Conservation (phyloP, 768 basidiomycete species). For the Trametes gibbosa region DNA sequence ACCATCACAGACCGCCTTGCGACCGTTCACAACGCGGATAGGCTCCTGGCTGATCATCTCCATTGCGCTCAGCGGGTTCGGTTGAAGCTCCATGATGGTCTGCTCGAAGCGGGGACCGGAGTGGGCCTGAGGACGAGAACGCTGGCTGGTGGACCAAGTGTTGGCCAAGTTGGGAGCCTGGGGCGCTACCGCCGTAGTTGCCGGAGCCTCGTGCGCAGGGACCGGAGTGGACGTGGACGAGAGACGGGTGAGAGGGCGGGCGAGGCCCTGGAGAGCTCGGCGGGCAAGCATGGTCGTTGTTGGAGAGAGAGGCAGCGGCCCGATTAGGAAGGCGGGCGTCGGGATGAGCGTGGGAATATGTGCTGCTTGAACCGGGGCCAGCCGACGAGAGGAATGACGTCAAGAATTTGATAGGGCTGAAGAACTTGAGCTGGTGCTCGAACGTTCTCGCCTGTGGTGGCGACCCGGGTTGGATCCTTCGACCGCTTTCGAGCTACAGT, state of each 20-base stretch:
- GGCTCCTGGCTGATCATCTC: slow-evolving; percentile 85
- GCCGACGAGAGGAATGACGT: slow-evolving; percentile 8
- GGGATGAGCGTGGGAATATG: slow-evolving; percentile 19
- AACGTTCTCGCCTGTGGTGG: slow-evolving; percentile 17
- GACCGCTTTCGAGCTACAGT: neutral
- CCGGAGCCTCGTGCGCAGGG: slow-evolving; percentile 20
- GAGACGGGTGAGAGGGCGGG: slow-evolving; percentile 30
- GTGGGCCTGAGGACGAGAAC: slow-evolving; percentile 54
- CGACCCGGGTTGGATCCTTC: slow-evolving; percentile 5
- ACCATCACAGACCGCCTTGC: slow-evolving; percentile 92
- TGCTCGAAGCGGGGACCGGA: slow-evolving; percentile 90
- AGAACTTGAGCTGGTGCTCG: slow-evolving; percentile 4
- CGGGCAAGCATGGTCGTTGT: slow-evolving; percentile 29
- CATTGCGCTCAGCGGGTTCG: slow-evolving; percentile 88
- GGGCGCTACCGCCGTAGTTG: slow-evolving; percentile 36
- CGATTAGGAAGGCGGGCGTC: slow-evolving; percentile 7
- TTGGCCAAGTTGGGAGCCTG: slow-evolving; percentile 83
- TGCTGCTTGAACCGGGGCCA: slow-evolving; percentile 6
- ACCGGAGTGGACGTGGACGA: slow-evolving; percentile 25
- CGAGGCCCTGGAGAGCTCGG: slow-evolving; percentile 24
- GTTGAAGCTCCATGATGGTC: slow-evolving; percentile 83
- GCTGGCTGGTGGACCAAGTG: slow-evolving; percentile 87
- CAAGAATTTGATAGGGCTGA: slow-evolving; percentile 12
- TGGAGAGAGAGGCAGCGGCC: slow-evolving; percentile 6
- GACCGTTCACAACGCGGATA: slow-evolving; percentile 71